Percentiles rank a stretch among this genome's conserved stretches.
Conservation (phyloP, 1,284 basidiomycete genomes). For the Ceratobasidium sp. region DNA sequence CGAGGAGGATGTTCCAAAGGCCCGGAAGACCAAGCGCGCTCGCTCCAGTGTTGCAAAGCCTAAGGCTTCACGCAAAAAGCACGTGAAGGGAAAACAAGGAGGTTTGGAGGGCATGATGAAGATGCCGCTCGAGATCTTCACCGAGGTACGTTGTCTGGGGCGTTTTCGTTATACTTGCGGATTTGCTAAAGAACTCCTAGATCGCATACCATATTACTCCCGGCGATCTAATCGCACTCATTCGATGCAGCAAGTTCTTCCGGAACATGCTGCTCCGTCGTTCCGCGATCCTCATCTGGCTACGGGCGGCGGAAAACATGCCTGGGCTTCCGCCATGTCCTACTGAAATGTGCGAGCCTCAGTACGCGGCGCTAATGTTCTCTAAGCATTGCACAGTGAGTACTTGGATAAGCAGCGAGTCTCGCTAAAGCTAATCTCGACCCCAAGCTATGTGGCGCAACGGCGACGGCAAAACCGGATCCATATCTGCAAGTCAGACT, state of each 20-base stretch:
- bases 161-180: neutral
- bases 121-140: slow-evolving; percentile 14
- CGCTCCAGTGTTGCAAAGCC: no score
- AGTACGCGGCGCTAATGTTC: slow-evolving; percentile 1
- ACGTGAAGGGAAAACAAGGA: neutral
- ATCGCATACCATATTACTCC: neutral
- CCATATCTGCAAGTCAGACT: neutral
- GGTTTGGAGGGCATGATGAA: slow-evolving; percentile 1
- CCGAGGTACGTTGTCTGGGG: slow-evolving; percentile 5
- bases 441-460: neutral
- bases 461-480: neutral
- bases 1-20: no score
- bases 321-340: neutral
- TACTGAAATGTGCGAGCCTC: neutral
- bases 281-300: neutral
- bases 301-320: neutral
- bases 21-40: no score
- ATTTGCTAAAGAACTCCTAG: neutral
- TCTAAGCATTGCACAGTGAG: slow-evolving; percentile 1
- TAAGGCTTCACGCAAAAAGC: neutral
- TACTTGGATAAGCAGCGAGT: neutral
- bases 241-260: neutral
- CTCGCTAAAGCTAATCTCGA: neutral
- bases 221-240: neutral
- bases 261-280: neutral